Evolutionary conservation across 805 yeast genomes (phyloP), one percentile per base, ranked within the genome.

Genomic region (Candida ficus): DNA sequence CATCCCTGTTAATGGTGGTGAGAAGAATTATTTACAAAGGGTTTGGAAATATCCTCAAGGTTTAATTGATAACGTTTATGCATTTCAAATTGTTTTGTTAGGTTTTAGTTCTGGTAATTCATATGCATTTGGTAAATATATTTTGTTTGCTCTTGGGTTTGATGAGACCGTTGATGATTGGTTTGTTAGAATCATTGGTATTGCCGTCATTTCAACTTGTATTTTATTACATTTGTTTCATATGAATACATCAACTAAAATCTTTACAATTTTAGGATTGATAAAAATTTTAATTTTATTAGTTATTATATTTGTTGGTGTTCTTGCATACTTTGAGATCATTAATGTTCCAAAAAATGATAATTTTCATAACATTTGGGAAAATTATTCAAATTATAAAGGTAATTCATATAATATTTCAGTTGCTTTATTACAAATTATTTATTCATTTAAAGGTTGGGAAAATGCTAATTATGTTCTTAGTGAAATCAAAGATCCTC

Each of bases 381-480:
- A 47, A 26, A 52, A 59, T 36, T 67, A 67, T 38, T 64, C 67
- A 2, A 58, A 61, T 16, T 69, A 69, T 33, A 63, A 69, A 2
- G 70, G 76, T 2, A 58, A 54, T 33, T 49, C 63, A 10, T 80
- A 76, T 50, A 70, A 74, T 29, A 53, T 71, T 7, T 68, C 83
- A 2, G 78, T 78, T 28, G 83, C 80, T 1, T 53, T 79, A 26
- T 54, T 79, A 28, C 75, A 80, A 37, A 71, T 80, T 19, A 74
- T 80, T 12, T 79, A 78, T 52, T 76, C 84, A 1, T 79, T 77
- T 58, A 73, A 78, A 44, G 86, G 86, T 5, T 79, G 85, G 84
- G 85, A 80, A 47, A 79, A 79, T 48, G 80, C 80, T 32, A 80
- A 80, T 52, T 73, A 76, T 47, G 86, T 79, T 1, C 59, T 79